Evolutionary conservation across 2,329 filamentous ascomycete genomes (phyloP), one percentile per base, ranked within the genome.

Genomic region (Neonectria ditissima): DNA sequence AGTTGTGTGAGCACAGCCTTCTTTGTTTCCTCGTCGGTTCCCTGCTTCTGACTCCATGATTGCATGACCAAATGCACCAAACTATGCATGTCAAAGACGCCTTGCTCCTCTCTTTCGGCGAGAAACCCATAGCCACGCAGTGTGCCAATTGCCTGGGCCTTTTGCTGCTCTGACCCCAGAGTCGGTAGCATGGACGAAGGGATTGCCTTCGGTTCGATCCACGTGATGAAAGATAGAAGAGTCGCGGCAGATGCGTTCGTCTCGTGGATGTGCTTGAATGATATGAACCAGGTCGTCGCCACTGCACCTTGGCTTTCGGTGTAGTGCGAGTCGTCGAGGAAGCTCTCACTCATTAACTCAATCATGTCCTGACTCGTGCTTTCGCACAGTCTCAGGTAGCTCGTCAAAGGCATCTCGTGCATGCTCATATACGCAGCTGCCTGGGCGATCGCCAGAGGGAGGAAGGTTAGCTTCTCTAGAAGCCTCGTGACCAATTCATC

Each of bases 371-470:
- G 32, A 11, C 81, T 74, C 0, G 74, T 76, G 9, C 65, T 67
- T 3, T 62, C 58, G 9, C 81, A 67, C 0, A 81, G 73, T 2
- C 34, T 51, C 4, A 82, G 11, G 22, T 83, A 83, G 45, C 75
- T 61, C 1, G 20, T 7, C 6, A 78, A 57, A 1, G 73, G 28
- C 20, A 70, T 65, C 4, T 70, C 62, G 37, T 68, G 77, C 18
- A 62, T 61, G 48, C 78, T 80, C 20, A 84, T 70, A 56, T 81
- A 84, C 9, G 80, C 79, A 3, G 77, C 75, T 16, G 80, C 77
- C 71, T 82, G 77, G 5, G 67, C 70, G 16, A 82, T 81, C 5
- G 76, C 77, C 3, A 80, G 72, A 1, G 80, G 80, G n/a, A 83
- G 73, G 50, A 69, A 75, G 1, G 71, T 69, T 10, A 83, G 74